Evolutionary conservation across 208 protist genomes (phyloP), one percentile per base, ranked within the genome.

Genomic region (Crithidia brevicula): DNA sequence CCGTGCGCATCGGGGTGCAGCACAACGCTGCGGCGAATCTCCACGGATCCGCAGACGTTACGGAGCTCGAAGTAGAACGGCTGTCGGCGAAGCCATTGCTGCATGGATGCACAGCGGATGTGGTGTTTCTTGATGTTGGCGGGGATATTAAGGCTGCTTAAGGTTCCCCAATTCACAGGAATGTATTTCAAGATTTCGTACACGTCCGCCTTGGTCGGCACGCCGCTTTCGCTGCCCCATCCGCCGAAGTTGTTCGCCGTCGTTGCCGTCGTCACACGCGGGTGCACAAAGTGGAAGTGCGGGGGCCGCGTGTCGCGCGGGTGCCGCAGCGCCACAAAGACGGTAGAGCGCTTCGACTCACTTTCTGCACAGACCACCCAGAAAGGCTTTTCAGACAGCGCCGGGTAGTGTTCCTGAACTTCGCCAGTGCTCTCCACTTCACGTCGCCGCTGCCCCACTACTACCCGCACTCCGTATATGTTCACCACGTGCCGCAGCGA

Each of bases 1-100:
- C 80, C 78, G 60, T 94, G 91, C 34, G 70, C 71, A 64, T 96
- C 87, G 9, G 91, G 91, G 73, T 96, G 87, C 33, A 96, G 74
- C 57, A 86, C 59, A 40, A 89, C 62, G 64, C 84, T 90, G 27
- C 91, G 77, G 8, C 91, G 91, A 28, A 96, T 77, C 69, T 96
- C 87, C 16, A 81, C 65, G 11, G 83, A 91, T 28, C 84, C 82
- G 49, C 65, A 70, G 54, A 92, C 72, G 64, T 85, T 75, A 36
- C 91, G 85, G 62, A 96, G 50, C 71, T 96, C 88, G 73, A 96
- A 96, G 72, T 94, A 93, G 61, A 77, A 87, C 3, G 91, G 91
- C 63, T 96, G 91, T 8, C 88, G 85, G 11, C 88, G 85, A 66
- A 92, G 89, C 91, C 91, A 96, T 74, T 77, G 60, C 46, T 87